A percentile compares a stretch with the other conserved stretches of the same genome.
Evolutionary conservation across 768 basidiomycete species (phyloP).

Genomic region (Boletus edulis): DNA sequence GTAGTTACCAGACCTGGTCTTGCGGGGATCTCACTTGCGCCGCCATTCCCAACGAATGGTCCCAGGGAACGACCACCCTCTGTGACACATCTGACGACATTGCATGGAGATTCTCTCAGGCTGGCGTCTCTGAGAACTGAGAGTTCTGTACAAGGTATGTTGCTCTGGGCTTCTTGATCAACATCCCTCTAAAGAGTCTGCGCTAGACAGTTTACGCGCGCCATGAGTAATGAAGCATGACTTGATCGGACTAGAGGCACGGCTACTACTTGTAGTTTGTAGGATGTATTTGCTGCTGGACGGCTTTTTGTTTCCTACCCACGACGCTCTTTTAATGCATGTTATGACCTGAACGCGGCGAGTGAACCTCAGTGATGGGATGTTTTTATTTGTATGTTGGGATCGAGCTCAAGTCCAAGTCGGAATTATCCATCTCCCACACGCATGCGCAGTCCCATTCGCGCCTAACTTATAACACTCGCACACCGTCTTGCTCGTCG

Average conservation of each 20-base stretch:
- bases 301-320: not conserved
- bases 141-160: not conserved
- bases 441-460: constrained; percentile 16
- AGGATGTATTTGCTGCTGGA: constrained; percentile 14
- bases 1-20: constrained; percentile 9
- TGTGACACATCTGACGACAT: constrained; percentile 18
- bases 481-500: not conserved
- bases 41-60: constrained; percentile 23
- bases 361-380: too few species aligned
- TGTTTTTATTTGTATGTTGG: too few species aligned
- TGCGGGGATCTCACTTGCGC: constrained; percentile 20
- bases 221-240: not conserved
- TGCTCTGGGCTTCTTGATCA: not conserved
- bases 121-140: constrained; percentile 19
- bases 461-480: constrained; percentile 22
- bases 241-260: constrained; percentile 8
- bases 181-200: not conserved
- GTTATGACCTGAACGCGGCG: not conserved
- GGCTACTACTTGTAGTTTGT: constrained; percentile 6
- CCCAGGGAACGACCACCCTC: constrained; percentile 16
- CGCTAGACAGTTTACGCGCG: not conserved
- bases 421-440: constrained; percentile 1
- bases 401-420: too few species aligned
- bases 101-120: constrained; percentile 15
- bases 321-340: constrained; percentile 11